These are phyloP conservation scores for Amanita fuliginea DNA, from an alignment of 768 basidiomycete species.

Conservation along the genomic window DNA sequence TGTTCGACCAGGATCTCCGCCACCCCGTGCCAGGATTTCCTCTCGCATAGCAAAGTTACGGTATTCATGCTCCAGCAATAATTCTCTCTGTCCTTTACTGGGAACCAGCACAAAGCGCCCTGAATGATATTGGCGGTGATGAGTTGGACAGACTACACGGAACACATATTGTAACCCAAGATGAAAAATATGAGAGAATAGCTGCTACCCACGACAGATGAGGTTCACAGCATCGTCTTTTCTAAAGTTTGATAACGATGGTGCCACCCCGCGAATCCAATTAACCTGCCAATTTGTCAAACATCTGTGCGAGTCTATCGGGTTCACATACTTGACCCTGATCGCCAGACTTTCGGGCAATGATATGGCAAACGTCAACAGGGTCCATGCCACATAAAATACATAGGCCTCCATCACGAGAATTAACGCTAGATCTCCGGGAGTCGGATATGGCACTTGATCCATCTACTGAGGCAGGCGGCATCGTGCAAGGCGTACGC, in stretches of 20 bases:
- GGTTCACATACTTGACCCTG: constrained; percentile 2
- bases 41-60: constrained; percentile 5
- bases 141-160: constrained; percentile 8
- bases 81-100: constrained; percentile 5
- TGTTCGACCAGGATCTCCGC: constrained; percentile 5
- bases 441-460: constrained; percentile 6
- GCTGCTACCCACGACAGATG: constrained; percentile 1
- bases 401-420: constrained; percentile 4
- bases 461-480: not conserved
- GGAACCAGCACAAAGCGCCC: constrained; percentile 7
- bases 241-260: constrained; percentile 4
- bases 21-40: constrained; percentile 3
- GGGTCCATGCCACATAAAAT: constrained; percentile 7
- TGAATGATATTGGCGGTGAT: constrained; percentile 6
- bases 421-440: not conserved
- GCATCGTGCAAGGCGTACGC: constrained; percentile 1
- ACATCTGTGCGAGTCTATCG: not conserved
- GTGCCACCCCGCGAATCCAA: constrained; percentile 4
- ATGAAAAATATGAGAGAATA: not conserved
- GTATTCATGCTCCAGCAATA: constrained; percentile 4
- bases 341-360: constrained; percentile 6
- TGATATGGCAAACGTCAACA: constrained; percentile 5
- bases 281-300: constrained; percentile 2
- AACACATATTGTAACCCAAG: not conserved
- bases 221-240: constrained; percentile 6